Conservation (phyloP, 768 basidiomycete species). For the Pisolithus marmoratus region DNA sequence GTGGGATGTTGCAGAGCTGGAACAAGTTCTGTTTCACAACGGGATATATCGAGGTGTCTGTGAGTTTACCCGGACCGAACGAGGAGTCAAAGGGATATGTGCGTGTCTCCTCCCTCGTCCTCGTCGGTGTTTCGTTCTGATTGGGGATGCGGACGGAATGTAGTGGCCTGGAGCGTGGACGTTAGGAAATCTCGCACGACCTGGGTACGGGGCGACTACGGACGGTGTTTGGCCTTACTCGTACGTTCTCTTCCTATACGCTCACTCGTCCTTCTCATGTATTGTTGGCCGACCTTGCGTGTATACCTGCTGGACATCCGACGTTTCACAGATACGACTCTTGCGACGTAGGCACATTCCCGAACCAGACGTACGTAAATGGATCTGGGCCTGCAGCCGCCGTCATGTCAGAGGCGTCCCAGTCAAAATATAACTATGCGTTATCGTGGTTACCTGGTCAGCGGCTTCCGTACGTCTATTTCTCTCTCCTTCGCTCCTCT, state of each 20-base stretch:
- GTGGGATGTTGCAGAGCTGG: slow-evolving; percentile 84
- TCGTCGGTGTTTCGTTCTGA: not conserved
- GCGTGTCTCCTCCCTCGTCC: slow-evolving; percentile 14
- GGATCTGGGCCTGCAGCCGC: slow-evolving; percentile 57
- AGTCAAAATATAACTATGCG: slow-evolving; percentile 47
- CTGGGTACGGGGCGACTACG: slow-evolving; percentile 74
- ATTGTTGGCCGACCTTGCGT: not conserved
- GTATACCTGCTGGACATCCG: not conserved
- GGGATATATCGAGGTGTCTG: slow-evolving; percentile 65
- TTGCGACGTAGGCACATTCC: slow-evolving; percentile 56
- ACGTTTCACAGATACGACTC: slow-evolving; percentile 36
- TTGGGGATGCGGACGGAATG: not conserved
- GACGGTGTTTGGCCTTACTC: slow-evolving; percentile 86
- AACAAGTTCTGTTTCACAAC: slow-evolving; percentile 86
- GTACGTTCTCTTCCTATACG: slow-evolving; percentile 25
- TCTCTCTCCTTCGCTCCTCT: not conserved
- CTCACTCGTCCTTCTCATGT: not conserved
- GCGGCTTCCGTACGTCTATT: slow-evolving; percentile 52
- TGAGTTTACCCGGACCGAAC: slow-evolving; percentile 55
- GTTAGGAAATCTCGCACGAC: slow-evolving; percentile 81
- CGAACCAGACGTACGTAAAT: slow-evolving; percentile 45
- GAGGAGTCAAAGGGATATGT: slow-evolving; percentile 44
- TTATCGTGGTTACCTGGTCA: slow-evolving; percentile 79
- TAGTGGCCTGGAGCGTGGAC: slow-evolving; percentile 88
- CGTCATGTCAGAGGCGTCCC: slow-evolving; percentile 42